Evolutionary conservation across 495 filamentous ascomycete species (phyloP).

Genomic region (Annulohypoxylon maeteangense): DNA sequence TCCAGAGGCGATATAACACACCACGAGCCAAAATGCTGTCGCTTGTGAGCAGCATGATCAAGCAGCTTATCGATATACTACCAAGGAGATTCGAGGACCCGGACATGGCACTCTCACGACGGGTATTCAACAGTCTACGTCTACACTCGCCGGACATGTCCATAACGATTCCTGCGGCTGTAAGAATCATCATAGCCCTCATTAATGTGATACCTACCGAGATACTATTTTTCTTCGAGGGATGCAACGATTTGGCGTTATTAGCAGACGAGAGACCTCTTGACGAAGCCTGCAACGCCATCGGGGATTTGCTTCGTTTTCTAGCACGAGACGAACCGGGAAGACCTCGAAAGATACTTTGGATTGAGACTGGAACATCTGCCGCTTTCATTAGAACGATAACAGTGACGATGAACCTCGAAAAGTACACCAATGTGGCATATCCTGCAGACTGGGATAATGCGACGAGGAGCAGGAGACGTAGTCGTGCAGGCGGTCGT

Average conservation of each 20-base stretch:
- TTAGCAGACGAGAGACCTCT: no score
- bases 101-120: neutral
- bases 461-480: neutral
- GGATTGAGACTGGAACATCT: neutral
- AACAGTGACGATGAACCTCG: neutral
- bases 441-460: neutral
- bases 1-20: neutral
- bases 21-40: neutral
- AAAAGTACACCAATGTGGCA: neutral
- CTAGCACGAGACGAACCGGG: neutral
- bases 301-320: neutral
- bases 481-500: no score
- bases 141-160: neutral
- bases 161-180: neutral
- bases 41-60: conserved; percentile 7
- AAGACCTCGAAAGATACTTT: neutral
- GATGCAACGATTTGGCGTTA: neutral
- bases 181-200: conserved; percentile 1
- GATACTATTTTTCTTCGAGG: neutral
- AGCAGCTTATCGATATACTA: neutral
- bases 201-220: neutral
- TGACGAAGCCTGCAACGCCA: neutral
- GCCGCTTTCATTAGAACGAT: neutral
- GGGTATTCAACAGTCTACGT: neutral
- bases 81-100: neutral